Percentiles rank a stretch among this genome's conserved stretches.
Evolutionary conservation across 164 flowering plant species (phyloP).

Genomic region (Malania oleifera): DNA sequence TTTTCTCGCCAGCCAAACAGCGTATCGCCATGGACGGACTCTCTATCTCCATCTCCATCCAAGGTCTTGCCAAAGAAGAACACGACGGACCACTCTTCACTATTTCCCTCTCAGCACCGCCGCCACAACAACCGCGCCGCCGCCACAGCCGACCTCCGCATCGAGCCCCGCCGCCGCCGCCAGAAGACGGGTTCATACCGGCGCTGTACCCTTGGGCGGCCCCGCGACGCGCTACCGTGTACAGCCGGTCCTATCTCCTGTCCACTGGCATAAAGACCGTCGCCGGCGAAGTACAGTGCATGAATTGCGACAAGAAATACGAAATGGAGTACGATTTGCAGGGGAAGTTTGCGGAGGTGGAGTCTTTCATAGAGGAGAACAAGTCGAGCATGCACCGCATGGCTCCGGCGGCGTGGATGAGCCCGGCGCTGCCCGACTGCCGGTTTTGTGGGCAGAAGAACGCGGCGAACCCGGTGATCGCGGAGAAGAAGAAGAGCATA

Average conservation of each 20-base stretch:
- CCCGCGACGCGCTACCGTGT: slow-evolving; percentile 9
- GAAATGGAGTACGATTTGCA: slow-evolving; percentile 10
- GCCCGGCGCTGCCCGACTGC: slow-evolving; percentile 11
- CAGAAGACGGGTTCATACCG: slow-evolving; percentile 7
- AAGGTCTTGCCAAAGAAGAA: too few relatives aligned
- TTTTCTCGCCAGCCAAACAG: too few relatives aligned
- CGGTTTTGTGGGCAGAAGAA: slow-evolving; percentile 12
- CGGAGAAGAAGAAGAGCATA: slow-evolving; percentile 13
- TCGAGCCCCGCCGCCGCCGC: not conserved
- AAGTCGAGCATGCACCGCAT: slow-evolving; percentile 12
- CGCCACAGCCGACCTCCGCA: not conserved
- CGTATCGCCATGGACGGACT: too few relatives aligned
- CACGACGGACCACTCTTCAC: too few relatives aligned
- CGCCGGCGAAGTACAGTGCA: slow-evolving; percentile 15
- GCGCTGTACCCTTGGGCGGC: slow-evolving; percentile 15
- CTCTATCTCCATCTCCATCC: too few relatives aligned
- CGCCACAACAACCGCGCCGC: too few relatives aligned
- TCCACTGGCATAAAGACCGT: not conserved
- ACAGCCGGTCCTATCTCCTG: not conserved
- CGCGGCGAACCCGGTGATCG: slow-evolving; percentile 13
- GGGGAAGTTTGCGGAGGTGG: slow-evolving; percentile 10
- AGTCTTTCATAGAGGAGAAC: slow-evolving; percentile 7
- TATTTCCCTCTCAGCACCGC: too few relatives aligned
- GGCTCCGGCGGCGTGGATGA: slow-evolving; percentile 18
- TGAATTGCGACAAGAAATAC: slow-evolving; percentile 8